Percentiles rank a stretch among this genome's conserved stretches.
Conservation (phyloP, 2,329 filamentous ascomycete species). For the Ophiosphaerella korrae region DNA sequence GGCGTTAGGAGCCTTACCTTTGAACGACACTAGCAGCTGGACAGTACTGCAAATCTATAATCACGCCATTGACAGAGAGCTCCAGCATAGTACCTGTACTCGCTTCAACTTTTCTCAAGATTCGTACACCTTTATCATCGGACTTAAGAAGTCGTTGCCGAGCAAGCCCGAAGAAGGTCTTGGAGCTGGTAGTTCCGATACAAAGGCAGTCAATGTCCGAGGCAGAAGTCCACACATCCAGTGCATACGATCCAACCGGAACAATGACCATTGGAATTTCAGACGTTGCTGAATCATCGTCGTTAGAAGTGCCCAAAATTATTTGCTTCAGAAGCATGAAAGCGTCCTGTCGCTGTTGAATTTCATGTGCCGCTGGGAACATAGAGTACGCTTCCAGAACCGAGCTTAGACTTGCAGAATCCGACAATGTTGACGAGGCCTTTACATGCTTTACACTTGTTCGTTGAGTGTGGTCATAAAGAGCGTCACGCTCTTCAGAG, state of each 20-base stretch:
- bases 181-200: slow-evolving; percentile 65
- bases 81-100: slow-evolving; percentile 68
- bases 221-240: slow-evolving; percentile 64
- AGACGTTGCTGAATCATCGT: slow-evolving; percentile 8
- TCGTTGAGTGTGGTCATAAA: neutral
- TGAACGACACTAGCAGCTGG: slow-evolving; percentile 62
- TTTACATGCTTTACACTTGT: slow-evolving; percentile 16
- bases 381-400: slow-evolving; percentile 29
- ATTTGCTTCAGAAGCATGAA: slow-evolving; percentile 54
- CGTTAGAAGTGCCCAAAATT: slow-evolving; percentile 44
- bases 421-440: slow-evolving; percentile 9
- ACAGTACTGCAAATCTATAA: slow-evolving; percentile 70
- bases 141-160: slow-evolving; percentile 60
- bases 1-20: slow-evolving; percentile 39
- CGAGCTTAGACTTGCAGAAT: slow-evolving; percentile 15
- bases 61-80: slow-evolving; percentile 62
- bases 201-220: slow-evolving; percentile 71
- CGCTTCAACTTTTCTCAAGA: slow-evolving; percentile 64
- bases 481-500: neutral
- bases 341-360: slow-evolving; percentile 49
- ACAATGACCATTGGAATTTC: slow-evolving; percentile 57
- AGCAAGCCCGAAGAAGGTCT: slow-evolving; percentile 66
- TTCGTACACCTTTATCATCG: slow-evolving; percentile 50
- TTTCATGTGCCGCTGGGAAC: slow-evolving; percentile 57
- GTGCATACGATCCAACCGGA: slow-evolving; percentile 69